Evolutionary conservation across 306 rosid species (phyloP).

Genomic region (Pachyrhizus erosus): DNA sequence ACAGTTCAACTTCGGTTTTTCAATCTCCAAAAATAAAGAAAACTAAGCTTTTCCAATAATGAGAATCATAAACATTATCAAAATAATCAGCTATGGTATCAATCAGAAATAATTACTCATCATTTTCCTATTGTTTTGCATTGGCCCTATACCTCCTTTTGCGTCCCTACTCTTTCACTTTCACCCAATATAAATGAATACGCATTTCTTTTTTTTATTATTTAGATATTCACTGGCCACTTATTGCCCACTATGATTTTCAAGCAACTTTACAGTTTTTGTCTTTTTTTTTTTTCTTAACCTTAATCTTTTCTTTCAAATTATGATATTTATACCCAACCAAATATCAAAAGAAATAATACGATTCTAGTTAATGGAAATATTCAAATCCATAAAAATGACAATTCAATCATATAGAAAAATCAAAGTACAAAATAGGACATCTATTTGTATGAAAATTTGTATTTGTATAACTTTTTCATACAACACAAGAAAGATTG

Average conservation of each 20-base stretch:
- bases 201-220: slow-evolving; percentile 32
- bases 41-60: slow-evolving; percentile 70
- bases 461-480: background rate
- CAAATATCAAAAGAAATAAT: background rate
- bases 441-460: background rate
- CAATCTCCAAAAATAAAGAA: too few relatives aligned
- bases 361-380: background rate
- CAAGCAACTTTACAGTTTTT: slow-evolving; percentile 43
- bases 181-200: slow-evolving; percentile 56
- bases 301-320: slow-evolving; percentile 43
- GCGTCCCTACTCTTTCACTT: slow-evolving; percentile 66
- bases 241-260: slow-evolving; percentile 51
- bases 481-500: background rate
- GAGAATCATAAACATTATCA: slow-evolving; percentile 68
- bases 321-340: slow-evolving; percentile 36
- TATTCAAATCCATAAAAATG: background rate
- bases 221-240: slow-evolving; percentile 48
- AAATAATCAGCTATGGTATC: slow-evolving; percentile 75
- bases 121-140: slow-evolving; percentile 63
- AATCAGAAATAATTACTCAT: slow-evolving; percentile 76
- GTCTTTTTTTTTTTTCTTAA: background rate
- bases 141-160: slow-evolving; percentile 49
- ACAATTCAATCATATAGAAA: background rate
- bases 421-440: background rate
- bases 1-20: slow-evolving; percentile 62